These are phyloP conservation scores for Salinomyces thailandicus DNA, from an alignment of 2,329 filamentous ascomycete genomes.

Conservation along the genomic window DNA sequence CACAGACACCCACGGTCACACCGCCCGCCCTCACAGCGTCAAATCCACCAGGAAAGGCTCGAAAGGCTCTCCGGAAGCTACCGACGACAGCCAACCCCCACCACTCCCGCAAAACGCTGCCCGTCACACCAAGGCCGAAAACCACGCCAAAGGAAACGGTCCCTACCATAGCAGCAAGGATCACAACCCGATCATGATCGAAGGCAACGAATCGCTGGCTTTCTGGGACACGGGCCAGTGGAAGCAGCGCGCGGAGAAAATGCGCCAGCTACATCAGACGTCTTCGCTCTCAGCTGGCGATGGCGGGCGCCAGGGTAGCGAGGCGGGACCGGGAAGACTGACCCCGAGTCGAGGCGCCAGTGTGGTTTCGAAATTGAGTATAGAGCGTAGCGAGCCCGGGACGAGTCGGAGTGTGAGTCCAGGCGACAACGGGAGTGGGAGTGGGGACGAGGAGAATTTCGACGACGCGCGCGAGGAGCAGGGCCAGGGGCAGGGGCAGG, in stretches of 20 bases:
- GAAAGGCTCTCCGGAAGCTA: neutral
- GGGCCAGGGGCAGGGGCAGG: too few species aligned
- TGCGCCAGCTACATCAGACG: slow-evolving; percentile 9
- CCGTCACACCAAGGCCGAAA: neutral
- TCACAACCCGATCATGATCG: slow-evolving; percentile 36
- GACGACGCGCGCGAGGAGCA: slow-evolving; percentile 23
- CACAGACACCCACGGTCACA: neutral
- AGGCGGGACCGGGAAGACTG: slow-evolving; percentile 11
- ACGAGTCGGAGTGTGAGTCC: too few species aligned
- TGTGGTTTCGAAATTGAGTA: slow-evolving; percentile 46
- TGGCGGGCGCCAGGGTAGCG: neutral
- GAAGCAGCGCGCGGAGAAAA: slow-evolving; percentile 14
- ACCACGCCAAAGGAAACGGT: neutral
- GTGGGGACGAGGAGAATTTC: slow-evolving; percentile 30
- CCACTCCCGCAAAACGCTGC: neutral
- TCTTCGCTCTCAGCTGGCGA: neutral
- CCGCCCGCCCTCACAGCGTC: neutral
- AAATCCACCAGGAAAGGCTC: slow-evolving; percentile 1
- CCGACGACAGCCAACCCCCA: neutral
- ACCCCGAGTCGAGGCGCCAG: slow-evolving; percentile 8
- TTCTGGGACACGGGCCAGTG: slow-evolving; percentile 40
- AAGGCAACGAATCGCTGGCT: slow-evolving; percentile 42
- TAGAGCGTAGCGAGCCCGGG: slow-evolving; percentile 41
- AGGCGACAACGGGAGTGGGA: neutral
- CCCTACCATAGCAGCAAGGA: slow-evolving; percentile 1